Evolutionary conservation across 768 basidiomycete genomes (phyloP).

Genomic region (Lentinula detonsa): DNA sequence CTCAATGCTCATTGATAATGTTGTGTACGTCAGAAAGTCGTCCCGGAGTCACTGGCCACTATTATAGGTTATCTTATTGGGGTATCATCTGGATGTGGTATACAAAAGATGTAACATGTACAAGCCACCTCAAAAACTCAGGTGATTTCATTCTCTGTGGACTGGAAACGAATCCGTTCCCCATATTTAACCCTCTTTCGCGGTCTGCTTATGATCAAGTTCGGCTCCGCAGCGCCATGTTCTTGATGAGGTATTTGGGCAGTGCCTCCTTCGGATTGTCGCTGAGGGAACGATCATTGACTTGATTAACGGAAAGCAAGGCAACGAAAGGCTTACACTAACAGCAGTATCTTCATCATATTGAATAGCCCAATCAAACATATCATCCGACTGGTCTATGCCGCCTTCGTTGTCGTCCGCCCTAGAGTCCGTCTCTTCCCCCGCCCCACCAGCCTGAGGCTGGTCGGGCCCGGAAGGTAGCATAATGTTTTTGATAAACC

Average conservation of each 20-base stretch:
- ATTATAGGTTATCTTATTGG: neutral
- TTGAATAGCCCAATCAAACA: slow-evolving; percentile 7
- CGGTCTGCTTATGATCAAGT: neutral
- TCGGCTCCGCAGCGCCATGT: neutral
- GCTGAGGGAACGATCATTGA: neutral
- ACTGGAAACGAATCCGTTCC: neutral
- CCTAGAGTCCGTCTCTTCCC: slow-evolving; percentile 7
- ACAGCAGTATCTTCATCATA: slow-evolving; percentile 4
- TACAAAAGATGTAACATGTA: neutral
- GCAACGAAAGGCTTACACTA: slow-evolving; percentile 1
- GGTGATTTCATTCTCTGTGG: neutral
- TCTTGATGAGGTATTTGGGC: neutral
- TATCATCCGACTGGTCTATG: slow-evolving; percentile 39
- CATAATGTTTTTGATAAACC: slow-evolving; percentile 32
- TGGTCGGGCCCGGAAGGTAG: neutral
- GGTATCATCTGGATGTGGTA: neutral
- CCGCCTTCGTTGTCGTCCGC: slow-evolving; percentile 22
- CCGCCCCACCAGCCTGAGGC: neutral
- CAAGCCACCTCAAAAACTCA: neutral
- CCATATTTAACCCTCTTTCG: neutral
- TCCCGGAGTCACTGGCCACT: too few relatives aligned
- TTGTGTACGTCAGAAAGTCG: neutral
- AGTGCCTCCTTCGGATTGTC: neutral
- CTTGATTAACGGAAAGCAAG: neutral
- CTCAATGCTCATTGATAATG: neutral